Percentiles rank a stretch among this genome's conserved stretches.
These are phyloP conservation scores for Phytophthora quininea DNA, from an alignment of 352 stramenopile species.

Conservation along the genomic window DNA sequence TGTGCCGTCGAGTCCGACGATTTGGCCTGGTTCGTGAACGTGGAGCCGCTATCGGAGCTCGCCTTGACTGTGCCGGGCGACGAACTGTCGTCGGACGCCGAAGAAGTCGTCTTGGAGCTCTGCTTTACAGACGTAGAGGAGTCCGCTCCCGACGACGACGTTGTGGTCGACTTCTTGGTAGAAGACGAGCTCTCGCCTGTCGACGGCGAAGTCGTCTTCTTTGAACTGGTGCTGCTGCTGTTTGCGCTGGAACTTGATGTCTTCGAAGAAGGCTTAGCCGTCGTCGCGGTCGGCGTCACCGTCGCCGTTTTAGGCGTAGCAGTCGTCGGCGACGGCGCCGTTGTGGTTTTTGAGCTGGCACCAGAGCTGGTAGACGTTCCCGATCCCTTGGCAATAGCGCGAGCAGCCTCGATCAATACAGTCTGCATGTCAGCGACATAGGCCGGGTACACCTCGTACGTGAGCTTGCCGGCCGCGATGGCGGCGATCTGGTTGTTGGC, in stretches of 20 bases:
- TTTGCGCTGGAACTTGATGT: constrained; percentile 6
- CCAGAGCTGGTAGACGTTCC: constrained; percentile 3
- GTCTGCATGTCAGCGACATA: constrained; percentile 65
- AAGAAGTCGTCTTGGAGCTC: constrained; percentile 1
- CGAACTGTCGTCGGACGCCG: neutral
- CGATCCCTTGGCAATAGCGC: constrained; percentile 31
- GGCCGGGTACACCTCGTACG: constrained; percentile 65
- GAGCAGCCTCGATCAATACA: constrained; percentile 43
- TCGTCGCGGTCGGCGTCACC: constrained; percentile 2
- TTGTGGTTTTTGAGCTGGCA: constrained; percentile 9
- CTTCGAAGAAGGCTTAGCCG: constrained; percentile 5
- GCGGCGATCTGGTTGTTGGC: constrained; percentile 56
- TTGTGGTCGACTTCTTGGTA: neutral
- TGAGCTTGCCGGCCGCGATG: constrained; percentile 57
- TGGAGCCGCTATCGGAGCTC: constrained; percentile 35
- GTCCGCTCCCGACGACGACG: neutral
- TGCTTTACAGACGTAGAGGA: neutral
- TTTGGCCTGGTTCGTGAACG: constrained; percentile 27
- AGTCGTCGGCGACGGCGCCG: constrained; percentile 1
- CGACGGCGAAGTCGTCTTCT: constrained; percentile 20
- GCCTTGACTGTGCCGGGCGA: constrained; percentile 32
- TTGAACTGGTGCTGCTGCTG: constrained; percentile 8
- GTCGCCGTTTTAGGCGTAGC: constrained; percentile 13
- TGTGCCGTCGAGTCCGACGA: constrained; percentile 4
- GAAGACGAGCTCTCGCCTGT: constrained; percentile 9